Evolutionary conservation across 106 monocot genomes (phyloP).

Genomic region (Phalaenopsis equestris): DNA sequence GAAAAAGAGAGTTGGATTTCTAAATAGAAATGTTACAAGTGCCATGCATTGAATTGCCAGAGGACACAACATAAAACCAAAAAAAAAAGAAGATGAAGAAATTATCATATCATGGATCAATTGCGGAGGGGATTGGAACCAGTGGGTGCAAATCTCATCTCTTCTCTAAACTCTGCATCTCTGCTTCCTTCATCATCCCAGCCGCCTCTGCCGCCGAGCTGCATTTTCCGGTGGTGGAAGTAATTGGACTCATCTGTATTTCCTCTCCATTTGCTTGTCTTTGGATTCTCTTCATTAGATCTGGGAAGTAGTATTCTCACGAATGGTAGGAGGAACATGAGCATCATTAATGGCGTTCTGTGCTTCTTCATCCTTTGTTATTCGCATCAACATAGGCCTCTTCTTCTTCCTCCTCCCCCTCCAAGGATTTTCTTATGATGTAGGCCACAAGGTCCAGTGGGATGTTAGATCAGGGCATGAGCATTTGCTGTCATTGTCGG

Average conservation of each 20-base stretch:
- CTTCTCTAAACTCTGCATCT: neutral
- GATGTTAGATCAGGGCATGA: neutral
- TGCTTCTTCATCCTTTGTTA: neutral
- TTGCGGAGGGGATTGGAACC: constrained; percentile 5
- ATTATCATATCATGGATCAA: constrained; percentile 4
- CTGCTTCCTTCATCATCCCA: neutral
- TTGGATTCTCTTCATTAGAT: neutral
- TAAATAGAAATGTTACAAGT: too few relatives aligned
- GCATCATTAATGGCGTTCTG: neutral
- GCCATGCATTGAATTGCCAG: too few relatives aligned
- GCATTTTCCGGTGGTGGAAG: neutral
- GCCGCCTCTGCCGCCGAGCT: neutral
- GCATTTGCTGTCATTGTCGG: too few relatives aligned
- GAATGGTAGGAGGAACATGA: neutral
- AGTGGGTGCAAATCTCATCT: neutral
- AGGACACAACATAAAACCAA: too few relatives aligned
- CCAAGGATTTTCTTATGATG: neutral
- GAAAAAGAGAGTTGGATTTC: too few relatives aligned
- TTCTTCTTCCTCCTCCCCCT: neutral
- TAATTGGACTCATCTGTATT: neutral
- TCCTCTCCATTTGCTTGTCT: neutral
- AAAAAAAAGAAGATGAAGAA: neutral
- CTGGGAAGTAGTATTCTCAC: neutral
- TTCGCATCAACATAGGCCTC: neutral
- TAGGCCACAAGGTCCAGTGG: neutral